Percentiles rank a stretch among this genome's conserved stretches.
Conservation (phyloP, 768 basidiomycete genomes). For the Trametes elegans region DNA sequence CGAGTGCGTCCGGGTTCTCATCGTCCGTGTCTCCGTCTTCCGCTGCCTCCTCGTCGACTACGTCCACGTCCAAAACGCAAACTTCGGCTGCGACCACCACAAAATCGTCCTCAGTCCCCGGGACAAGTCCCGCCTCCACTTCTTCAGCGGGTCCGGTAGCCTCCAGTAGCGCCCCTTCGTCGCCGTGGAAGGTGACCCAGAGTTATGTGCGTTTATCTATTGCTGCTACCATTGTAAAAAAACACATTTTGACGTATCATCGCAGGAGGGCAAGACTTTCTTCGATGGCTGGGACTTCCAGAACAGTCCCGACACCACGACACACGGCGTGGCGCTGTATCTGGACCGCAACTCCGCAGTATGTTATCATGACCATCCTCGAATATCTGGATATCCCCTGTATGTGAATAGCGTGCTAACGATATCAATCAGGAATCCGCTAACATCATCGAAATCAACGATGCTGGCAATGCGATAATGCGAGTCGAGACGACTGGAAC, state of each 20-base stretch:
- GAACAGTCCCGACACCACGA: constrained; percentile 62
- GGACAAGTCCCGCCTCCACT: constrained; percentile 21
- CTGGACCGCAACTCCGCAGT: constrained; percentile 61
- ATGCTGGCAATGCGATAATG: constrained; percentile 80
- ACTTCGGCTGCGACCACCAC: background rate
- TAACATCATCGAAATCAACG: constrained; percentile 65
- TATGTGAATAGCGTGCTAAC: background rate
- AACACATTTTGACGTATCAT: background rate
- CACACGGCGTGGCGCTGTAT: constrained; percentile 68
- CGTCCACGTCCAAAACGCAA: background rate
- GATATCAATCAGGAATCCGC: constrained; percentile 42
- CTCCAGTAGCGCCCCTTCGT: constrained; percentile 13
- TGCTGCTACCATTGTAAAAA: background rate
- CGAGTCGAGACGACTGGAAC: constrained; percentile 79
- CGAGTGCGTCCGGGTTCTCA: constrained; percentile 4
- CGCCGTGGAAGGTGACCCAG: constrained; percentile 49
- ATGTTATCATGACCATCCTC: no score
- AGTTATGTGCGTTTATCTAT: constrained; percentile 42
- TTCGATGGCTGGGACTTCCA: constrained; percentile 83
- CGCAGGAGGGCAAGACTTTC: constrained; percentile 65
- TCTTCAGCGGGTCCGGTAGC: constrained; percentile 3
- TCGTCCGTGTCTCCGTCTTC: constrained; percentile 1
- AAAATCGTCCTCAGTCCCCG: constrained; percentile 14
- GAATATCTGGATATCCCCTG: background rate
- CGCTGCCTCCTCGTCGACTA: background rate